Evolutionary conservation across 2,329 filamentous ascomycete species (phyloP).

Genomic region (Colletotrichum graminicola): DNA sequence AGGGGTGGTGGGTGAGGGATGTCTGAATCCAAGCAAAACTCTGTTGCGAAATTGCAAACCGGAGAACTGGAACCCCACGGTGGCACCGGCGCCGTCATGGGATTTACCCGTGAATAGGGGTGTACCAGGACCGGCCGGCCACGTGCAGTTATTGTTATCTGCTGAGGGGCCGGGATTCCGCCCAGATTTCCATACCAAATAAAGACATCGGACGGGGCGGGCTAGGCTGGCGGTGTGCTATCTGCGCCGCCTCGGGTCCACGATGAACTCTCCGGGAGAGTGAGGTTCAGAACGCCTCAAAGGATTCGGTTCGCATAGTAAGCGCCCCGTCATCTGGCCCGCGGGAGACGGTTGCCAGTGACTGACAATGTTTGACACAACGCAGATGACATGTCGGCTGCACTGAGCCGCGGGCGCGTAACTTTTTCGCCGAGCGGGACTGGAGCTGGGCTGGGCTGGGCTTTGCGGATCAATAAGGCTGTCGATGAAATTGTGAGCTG

Average conservation of each 20-base stretch:
- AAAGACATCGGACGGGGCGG: neutral
- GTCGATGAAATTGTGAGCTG: neutral
- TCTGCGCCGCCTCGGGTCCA: neutral
- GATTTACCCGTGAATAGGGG: neutral
- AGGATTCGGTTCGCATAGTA: neutral
- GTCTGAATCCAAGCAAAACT: slow-evolving; percentile 3
- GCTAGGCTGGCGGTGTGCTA: neutral
- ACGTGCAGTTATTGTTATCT: neutral
- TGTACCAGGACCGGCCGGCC: neutral
- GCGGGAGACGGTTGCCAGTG: neutral
- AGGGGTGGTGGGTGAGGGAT: neutral
- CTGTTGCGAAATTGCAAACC: slow-evolving; percentile 6
- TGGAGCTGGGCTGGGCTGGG: neutral
- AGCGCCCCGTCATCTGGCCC: neutral
- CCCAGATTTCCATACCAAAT: neutral
- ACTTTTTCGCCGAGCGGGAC: slow-evolving; percentile 1
- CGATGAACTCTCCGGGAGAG: neutral
- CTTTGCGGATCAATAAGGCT: slow-evolving; percentile 7
- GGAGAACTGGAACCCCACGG: slow-evolving; percentile 1
- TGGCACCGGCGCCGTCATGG: neutral
- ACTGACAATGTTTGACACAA: neutral
- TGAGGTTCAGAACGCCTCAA: neutral
- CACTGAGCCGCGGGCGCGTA: neutral
- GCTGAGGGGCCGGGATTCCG: neutral
- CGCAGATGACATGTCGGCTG: neutral